These are phyloP conservation scores for Lentinula lateritia DNA, from an alignment of 768 basidiomycete species.

Conservation along the genomic window DNA sequence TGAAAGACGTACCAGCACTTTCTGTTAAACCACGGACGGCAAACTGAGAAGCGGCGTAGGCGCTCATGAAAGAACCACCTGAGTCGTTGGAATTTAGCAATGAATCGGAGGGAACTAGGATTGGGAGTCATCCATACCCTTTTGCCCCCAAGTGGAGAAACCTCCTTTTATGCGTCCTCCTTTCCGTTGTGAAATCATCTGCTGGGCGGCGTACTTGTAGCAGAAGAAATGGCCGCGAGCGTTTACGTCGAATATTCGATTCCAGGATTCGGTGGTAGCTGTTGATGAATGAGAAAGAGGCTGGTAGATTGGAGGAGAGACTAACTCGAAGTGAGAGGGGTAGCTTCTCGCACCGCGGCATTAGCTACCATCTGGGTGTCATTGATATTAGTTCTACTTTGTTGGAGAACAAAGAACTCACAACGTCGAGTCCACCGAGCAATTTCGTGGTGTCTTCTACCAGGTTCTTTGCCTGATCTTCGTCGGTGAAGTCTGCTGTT, in stretches of 20 bases:
- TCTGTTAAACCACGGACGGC: constrained; percentile 32
- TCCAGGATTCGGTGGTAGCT: constrained; percentile 8
- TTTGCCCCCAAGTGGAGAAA: constrained; percentile 20
- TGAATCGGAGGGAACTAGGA: too few relatives aligned
- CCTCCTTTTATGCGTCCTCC: constrained; percentile 24
- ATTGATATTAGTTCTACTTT: neutral
- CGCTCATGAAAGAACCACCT: constrained; percentile 3
- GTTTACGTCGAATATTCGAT: constrained; percentile 12
- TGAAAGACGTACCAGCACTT: constrained; percentile 9
- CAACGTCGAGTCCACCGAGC: constrained; percentile 26
- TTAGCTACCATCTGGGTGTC: constrained; percentile 16
- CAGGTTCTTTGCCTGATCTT: constrained; percentile 23
- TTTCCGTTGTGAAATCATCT: constrained; percentile 22
- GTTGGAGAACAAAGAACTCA: constrained; percentile 9
- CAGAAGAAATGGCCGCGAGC: constrained; percentile 15
- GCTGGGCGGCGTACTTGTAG: constrained; percentile 19
- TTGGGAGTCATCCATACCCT: constrained; percentile 10
- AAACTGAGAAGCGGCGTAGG: constrained; percentile 30
- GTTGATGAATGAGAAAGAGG: neutral
- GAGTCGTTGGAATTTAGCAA: neutral
- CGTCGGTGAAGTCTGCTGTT: constrained; percentile 19
- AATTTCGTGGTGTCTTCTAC: constrained; percentile 16
- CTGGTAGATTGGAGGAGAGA: neutral
- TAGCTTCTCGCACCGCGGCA: constrained; percentile 9
- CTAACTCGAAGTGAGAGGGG: neutral